Evolutionary conservation across 306 rosid species (phyloP), one percentile per base, ranked within the genome.

Genomic region (Comarum palustre): DNA sequence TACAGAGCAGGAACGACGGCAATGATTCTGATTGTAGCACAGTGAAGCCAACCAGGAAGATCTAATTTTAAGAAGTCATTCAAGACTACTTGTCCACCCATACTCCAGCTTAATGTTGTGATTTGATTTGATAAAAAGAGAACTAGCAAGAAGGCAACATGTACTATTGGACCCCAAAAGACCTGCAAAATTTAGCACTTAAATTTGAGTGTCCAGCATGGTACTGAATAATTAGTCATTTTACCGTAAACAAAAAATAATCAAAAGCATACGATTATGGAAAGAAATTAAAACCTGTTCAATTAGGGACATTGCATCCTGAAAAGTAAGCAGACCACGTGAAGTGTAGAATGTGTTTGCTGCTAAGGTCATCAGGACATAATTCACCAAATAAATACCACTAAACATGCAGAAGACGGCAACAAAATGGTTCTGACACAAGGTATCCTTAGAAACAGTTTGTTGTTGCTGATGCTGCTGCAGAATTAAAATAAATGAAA

Each of bases 1-100:
- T 86, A 91, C 51, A 94, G 85, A 47, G 98, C 97, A 13, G 98
- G 96, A 86, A 88, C 78, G 75, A 89, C 80, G 20, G 96, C 88
- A 83, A 91, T 72, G 74, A 91, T 87, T 83, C 98, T 87, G 75
- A 94, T 84, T 70, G 97, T 94, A 20, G 83, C 89, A 79, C 90
- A 94, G 76, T 94, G 97, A 78, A 94, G 93, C 98, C 98, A 94
- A 70, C 92, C 95, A 12, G 98, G 98, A 77, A 91, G 89, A 58
- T 94, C 92, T 64, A 94, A 73, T 80, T 87, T 91, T 78, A 94
- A 86, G 79, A 91, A 89, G 74, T 87, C 85, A 34, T 73, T 88
- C 74, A 89, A 66, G 36, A 89, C 87, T 36, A 72, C 95, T 84
- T 85, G 89, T 73, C 98, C 97, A 34, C 96, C 96, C 39, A 86